Base-by-base conservation (phyloP, 2,329 filamentous ascomycete genomes). In the Xylaria sp. region DNA sequence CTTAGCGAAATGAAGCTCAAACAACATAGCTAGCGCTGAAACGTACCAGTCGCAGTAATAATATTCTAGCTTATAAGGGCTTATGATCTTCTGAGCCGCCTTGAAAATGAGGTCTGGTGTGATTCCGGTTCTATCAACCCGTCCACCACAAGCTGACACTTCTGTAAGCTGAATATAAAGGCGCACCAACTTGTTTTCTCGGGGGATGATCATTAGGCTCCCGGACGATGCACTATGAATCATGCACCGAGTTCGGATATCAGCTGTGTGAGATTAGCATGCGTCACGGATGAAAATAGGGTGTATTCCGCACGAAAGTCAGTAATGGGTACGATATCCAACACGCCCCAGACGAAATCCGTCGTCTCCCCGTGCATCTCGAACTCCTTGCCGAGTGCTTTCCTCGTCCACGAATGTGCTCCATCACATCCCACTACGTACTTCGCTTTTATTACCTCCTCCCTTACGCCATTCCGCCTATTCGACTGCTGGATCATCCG, bases 401-500 rank as follows among this genome's bases (percentile, higher is more conserved):
- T 83, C 48, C 90, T 81, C 0, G 87, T 88, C 88, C 89, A 92
- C 65, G 86, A 89, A 74, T 90, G 89, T 0, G 91, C 90, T 0
- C 91, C 91, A 71, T 92, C 91, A 54, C 88, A 90, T 0, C 90
- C 91, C 3, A 93, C 83, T 37, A 93, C 82, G 70, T 91, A 93
- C 75, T 90, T 90, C 6, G 86, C 84, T 48, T 81, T 84, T 2
- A 90, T 80, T 0, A 78, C 75, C 72, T 87, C 85, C 58, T 78
- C 76, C 74, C 72, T 70, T 74, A 79, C 77, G 15, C 76, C 83
- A 66, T 78, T 81, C 46, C 75, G 76, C 15, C 54, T 52, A 2
- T 72, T 71, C 1, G 56, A 71, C 28, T 72, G 70, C 15, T 68
- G 71, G 6, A 79, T 64, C 39, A 88, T 75, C 15, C 87, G 84